Evolutionary conservation across 495 filamentous ascomycete species (phyloP).

Genomic region (Bacidia rubella): DNA sequence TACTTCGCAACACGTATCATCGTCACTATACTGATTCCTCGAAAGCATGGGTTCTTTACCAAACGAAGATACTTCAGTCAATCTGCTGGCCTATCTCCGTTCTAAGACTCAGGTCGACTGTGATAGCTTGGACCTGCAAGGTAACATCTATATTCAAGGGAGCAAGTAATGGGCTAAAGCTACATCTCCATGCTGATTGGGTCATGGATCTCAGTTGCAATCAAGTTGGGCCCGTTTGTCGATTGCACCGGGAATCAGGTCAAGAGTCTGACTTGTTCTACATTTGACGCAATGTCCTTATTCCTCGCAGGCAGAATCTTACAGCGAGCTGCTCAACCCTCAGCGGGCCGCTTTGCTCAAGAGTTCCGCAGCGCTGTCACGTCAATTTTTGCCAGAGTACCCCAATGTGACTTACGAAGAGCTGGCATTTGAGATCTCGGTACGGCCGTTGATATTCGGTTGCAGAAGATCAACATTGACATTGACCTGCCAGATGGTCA

Average conservation of each 20-base stretch:
- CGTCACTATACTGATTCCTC: too few species aligned
- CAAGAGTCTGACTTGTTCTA: too few species aligned
- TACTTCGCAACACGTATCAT: too few species aligned
- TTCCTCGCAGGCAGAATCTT: slow-evolving; percentile 40
- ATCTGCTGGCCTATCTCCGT: slow-evolving; percentile 26
- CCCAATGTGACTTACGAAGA: slow-evolving; percentile 30
- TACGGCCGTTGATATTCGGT: too few species aligned
- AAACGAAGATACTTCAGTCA: background rate
- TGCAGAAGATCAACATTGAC: too few species aligned
- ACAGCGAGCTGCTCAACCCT: slow-evolving; percentile 41
- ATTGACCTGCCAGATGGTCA: slow-evolving; percentile 37
- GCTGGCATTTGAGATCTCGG: slow-evolving; percentile 43
- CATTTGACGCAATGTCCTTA: too few species aligned
- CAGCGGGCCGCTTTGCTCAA: slow-evolving; percentile 30
- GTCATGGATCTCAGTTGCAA: slow-evolving; percentile 30
- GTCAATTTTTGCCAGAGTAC: slow-evolving; percentile 24
- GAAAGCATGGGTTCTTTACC: slow-evolving; percentile 5
- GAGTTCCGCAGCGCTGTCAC: slow-evolving; percentile 31
- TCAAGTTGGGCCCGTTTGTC: slow-evolving; percentile 43
- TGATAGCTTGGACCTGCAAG: slow-evolving; percentile 45
- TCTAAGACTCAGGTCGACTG: slow-evolving; percentile 41
- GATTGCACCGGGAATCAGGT: slow-evolving; percentile 60
- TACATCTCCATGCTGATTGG: background rate
- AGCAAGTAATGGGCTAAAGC: too few species aligned
- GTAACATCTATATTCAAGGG: too few species aligned